Percentiles rank a stretch among this genome's conserved stretches.
These are phyloP conservation scores for Anisodus acutangulus DNA, from an alignment of 257 asterid genomes.

Conservation along the genomic window DNA sequence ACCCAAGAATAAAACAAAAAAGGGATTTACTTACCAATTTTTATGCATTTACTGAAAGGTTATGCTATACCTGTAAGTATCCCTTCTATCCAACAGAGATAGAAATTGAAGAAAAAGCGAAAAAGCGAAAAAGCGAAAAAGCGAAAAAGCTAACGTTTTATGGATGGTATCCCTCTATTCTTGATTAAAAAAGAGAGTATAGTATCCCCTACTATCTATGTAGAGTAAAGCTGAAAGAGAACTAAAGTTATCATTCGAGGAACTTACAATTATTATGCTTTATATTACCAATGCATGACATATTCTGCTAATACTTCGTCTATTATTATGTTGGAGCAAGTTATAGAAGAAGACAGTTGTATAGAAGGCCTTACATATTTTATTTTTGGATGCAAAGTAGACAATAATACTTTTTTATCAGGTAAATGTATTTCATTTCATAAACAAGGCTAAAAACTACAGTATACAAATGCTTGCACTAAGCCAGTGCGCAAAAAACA, in stretches of 20 bases:
- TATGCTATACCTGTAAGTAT: neutral
- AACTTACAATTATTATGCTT: neutral
- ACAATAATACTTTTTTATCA: neutral
- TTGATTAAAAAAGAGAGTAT: too few species aligned
- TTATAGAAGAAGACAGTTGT: neutral
- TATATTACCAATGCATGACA: neutral
- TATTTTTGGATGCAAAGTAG: neutral
- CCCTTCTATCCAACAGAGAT: neutral
- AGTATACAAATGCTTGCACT: too few species aligned
- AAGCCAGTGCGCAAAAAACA: too few species aligned
- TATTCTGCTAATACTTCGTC: neutral
- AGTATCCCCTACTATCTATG: too few species aligned
- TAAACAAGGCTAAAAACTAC: too few species aligned
- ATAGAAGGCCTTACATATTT: neutral
- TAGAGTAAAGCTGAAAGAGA: neutral
- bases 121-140: too few species aligned
- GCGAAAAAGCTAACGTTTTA: neutral
- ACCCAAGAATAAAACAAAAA: neutral
- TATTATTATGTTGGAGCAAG: neutral
- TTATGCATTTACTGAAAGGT: neutral
- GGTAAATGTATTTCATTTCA: too few species aligned
- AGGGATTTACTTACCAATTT: neutral
- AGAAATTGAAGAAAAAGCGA: neutral
- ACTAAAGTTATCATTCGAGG: neutral
- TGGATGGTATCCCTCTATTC: neutral